Conservation (phyloP, 2,329 filamentous ascomycete genomes). For the Rhynchosporium graminicola region DNA sequence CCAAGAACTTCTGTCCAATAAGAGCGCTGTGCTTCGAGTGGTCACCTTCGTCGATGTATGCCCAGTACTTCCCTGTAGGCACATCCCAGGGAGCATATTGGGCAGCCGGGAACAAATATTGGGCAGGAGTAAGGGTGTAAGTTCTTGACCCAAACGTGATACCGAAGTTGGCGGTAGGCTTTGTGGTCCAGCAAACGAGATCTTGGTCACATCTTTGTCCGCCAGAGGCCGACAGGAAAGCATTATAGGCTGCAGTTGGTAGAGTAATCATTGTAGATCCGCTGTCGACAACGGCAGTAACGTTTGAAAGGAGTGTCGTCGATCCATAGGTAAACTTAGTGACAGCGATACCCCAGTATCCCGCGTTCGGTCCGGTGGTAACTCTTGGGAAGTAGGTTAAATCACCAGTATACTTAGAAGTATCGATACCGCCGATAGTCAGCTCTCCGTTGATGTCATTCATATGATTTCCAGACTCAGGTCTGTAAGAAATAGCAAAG, state of each 20-base stretch:
- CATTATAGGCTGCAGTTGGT: conserved; percentile 46
- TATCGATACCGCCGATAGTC: conserved; percentile 70
- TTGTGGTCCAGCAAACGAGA: conserved; percentile 33
- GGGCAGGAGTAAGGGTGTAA: conserved; percentile 36
- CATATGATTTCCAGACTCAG: conserved; percentile 35
- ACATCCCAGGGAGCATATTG: conserved; percentile 36
- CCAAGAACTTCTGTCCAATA: conserved; percentile 40
- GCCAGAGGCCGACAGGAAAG: conserved; percentile 37
- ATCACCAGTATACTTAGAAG: conserved; percentile 63
- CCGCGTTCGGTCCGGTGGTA: conserved; percentile 49
- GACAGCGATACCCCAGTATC: conserved; percentile 72
- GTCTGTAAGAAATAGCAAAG: conserved; percentile 38
- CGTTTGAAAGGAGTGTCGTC: conserved; percentile 45
- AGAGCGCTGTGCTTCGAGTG: conserved; percentile 36
- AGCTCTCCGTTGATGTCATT: conserved; percentile 67
- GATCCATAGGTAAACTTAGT: conserved; percentile 60
- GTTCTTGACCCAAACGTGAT: conserved; percentile 38
- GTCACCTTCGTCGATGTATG: conserved; percentile 38
- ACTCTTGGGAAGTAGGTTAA: conserved; percentile 60
- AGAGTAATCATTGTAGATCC: conserved; percentile 78
- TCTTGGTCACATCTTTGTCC: conserved; percentile 35
- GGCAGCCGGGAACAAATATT: conserved; percentile 36
- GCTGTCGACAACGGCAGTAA: conserved; percentile 74
- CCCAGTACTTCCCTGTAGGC: conserved; percentile 36
- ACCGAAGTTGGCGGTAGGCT: conserved; percentile 38